Evolutionary conservation across 169 alveolate genomes (phyloP).

Genomic region (Cryptosporidium tyzzeri): DNA sequence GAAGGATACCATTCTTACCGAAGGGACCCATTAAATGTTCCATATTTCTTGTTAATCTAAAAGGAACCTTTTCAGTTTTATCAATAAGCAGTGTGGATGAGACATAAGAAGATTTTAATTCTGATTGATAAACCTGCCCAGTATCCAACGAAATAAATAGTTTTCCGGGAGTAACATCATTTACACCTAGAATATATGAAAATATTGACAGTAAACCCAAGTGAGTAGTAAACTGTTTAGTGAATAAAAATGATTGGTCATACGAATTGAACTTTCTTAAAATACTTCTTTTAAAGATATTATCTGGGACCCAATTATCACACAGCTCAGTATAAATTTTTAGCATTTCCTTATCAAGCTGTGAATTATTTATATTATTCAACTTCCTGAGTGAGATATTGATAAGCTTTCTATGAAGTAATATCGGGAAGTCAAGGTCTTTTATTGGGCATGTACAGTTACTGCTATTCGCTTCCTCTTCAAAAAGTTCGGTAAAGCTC

Average conservation of each 20-base stretch:
- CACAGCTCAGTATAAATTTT: constrained; percentile 76
- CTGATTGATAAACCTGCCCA: constrained; percentile 79
- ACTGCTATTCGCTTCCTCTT: constrained; percentile 56
- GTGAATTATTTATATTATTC: constrained; percentile 43
- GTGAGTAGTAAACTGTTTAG: constrained; percentile 78
- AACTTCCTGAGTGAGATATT: constrained; percentile 37
- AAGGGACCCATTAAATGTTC: constrained; percentile 84
- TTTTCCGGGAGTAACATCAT: constrained; percentile 78
- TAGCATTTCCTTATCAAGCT: constrained; percentile 65
- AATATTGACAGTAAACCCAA: constrained; percentile 76
- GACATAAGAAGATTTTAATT: constrained; percentile 77
- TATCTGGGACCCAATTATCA: constrained; percentile 74
- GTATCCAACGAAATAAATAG: constrained; percentile 75
- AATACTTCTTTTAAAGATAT: constrained; percentile 69
- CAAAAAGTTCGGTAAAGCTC: constrained; percentile 77
- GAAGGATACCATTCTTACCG: constrained; percentile 87
- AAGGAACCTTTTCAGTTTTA: constrained; percentile 78
- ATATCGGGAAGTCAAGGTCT: constrained; percentile 79
- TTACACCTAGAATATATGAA: constrained; percentile 76
- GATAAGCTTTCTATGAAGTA: constrained; percentile 78
- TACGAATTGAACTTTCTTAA: constrained; percentile 26
- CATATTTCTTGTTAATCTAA: constrained; percentile 86
- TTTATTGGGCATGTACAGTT: background rate
- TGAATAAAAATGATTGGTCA: constrained; percentile 77
- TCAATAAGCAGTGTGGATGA: constrained; percentile 70